Evolutionary conservation across 257 asterid species (phyloP), one percentile per base, ranked within the genome.

Genomic region (Petrea volubilis): DNA sequence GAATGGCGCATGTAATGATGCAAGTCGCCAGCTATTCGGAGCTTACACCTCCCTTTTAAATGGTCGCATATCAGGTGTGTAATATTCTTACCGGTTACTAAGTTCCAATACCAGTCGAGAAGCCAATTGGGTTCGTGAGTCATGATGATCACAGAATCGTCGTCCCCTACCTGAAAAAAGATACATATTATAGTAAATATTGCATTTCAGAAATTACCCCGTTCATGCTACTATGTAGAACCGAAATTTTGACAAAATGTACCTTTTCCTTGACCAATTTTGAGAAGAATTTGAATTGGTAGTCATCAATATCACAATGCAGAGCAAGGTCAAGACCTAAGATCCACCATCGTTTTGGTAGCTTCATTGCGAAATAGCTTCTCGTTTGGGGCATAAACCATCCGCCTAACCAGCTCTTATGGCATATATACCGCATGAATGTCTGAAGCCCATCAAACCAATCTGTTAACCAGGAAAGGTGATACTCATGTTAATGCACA

Each of bases 361-460:
- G 86, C 77, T 87, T 87, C 75, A 87, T 75, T 44, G 94, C 94
- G 56, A 87, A 87, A 78, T 87, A 87, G 74, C 94, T 87, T 70
- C 77, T 85, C 86, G 74, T 85, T 80, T 87, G 94, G 71, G 94
- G 94, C 94, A 87, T 87, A 78, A 87, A 79, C 94, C 94, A 87
- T 25, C 94, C 94, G 33, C 91, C 91, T 77, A 87, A 74, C 94
- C 94, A 87, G 74, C 90, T 87, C 74, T 83, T 85, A 73, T 87
- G 94, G 78, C 94, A 87, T 57, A 87, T 87, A 65, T 83, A 87
- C 77, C 90, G 84, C 94, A 87, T 87, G 68, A 81, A 87, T 21
- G 94, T 87, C 82, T 87, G 94, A 74, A 87, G 90, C 64, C 94
- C 94, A 71, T 87, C 94, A 85, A 87, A 87, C 94, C 94, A 87